Percentiles rank a stretch among this genome's conserved stretches.
These are phyloP conservation scores for Chamaecyparis obtusa DNA, from an alignment of 75 land plant species.

Conservation along the genomic window DNA sequence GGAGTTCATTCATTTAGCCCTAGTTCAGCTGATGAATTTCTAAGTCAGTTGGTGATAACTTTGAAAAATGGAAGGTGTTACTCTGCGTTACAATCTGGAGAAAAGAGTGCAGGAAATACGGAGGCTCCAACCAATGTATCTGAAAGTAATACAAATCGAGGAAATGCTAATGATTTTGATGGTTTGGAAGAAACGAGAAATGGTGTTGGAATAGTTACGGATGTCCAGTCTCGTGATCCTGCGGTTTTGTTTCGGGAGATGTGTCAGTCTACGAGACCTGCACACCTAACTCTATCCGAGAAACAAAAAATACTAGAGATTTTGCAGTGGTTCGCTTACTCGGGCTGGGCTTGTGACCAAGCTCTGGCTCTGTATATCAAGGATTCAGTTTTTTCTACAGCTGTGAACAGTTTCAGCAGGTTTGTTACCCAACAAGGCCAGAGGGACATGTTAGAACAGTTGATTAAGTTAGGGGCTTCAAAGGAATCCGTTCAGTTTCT, in stretches of 20 bases:
- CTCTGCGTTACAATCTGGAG: neutral
- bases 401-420: slow-evolving; percentile 56
- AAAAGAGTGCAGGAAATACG: neutral
- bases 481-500: slow-evolving; percentile 56
- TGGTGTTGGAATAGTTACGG: neutral
- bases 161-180: neutral
- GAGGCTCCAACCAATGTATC: neutral
- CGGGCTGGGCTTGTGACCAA: slow-evolving; percentile 81
- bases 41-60: neutral
- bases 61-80: neutral
- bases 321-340: slow-evolving; percentile 38
- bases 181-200: neutral
- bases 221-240: neutral
- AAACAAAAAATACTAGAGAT: slow-evolving; percentile 19
- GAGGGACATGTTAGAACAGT: slow-evolving; percentile 31
- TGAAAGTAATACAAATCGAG: neutral
- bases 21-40: neutral
- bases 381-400: slow-evolving; percentile 68
- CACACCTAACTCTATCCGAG: neutral
- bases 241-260: slow-evolving; percentile 4
- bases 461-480: slow-evolving; percentile 59
- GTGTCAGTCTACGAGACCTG: neutral
- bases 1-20: neutral
- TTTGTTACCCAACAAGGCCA: slow-evolving; percentile 56
- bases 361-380: slow-evolving; percentile 75